phyloP scores from a whole-genome alignment of 208 protist species.

The Leishmania aethiopica region DNA sequence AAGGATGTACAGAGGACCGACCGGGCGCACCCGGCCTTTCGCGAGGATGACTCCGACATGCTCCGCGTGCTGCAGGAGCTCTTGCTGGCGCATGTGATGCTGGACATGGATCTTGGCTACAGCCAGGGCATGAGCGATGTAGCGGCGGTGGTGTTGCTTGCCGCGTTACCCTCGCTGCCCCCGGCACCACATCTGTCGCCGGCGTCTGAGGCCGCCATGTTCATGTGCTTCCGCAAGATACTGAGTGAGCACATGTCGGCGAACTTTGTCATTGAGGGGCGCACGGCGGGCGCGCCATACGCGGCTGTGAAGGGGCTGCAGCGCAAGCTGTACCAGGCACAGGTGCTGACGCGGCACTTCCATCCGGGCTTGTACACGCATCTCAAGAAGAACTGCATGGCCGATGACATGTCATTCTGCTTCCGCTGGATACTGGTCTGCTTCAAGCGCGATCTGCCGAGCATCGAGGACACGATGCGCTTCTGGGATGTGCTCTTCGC shows the following conservation, averaged over 20 bases:
- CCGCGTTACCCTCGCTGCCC: constrained; percentile 42
- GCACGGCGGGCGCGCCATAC: constrained; percentile 22
- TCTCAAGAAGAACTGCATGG: constrained; percentile 42
- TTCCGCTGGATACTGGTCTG: constrained; percentile 88
- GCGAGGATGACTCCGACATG: constrained; percentile 46
- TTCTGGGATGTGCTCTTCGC: constrained; percentile 89
- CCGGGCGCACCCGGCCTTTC: constrained; percentile 49
- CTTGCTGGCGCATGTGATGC: constrained; percentile 84
- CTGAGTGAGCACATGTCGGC: constrained; percentile 47
- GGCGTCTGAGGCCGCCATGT: constrained; percentile 27
- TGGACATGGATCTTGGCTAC: constrained; percentile 94
- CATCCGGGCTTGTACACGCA: constrained; percentile 62
- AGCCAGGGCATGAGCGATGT: constrained; percentile 92
- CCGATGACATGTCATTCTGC: constrained; percentile 84
- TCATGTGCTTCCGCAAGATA: constrained; percentile 39
- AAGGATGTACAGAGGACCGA: constrained; percentile 92
- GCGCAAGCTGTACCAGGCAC: constrained; percentile 43
- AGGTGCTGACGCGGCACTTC: constrained; percentile 60
- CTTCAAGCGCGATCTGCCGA: constrained; percentile 85
- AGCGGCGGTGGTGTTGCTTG: constrained; percentile 54
- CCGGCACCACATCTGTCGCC: neutral
- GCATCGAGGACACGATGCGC: constrained; percentile 60
- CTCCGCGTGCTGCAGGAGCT: constrained; percentile 66
- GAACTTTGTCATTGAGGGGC: constrained; percentile 67
- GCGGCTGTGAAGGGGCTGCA: constrained; percentile 44